Base-by-base conservation (phyloP, 352 stramenopile genomes). In the Blastocystis sp. region DNA sequence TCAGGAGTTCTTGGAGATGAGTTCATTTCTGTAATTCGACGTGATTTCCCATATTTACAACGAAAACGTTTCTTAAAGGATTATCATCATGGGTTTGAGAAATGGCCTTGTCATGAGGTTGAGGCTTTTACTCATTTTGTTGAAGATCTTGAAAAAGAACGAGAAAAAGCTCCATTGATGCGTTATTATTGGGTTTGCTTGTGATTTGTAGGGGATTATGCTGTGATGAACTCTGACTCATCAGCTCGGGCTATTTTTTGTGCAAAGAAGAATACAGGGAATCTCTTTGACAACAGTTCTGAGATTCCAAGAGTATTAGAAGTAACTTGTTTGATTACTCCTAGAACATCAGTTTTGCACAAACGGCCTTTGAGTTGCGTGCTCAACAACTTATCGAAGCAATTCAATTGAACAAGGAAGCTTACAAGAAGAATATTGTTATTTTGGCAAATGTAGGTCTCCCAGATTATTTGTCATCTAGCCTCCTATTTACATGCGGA, bases 401-500 rank as follows among this genome's bases (percentile, higher is more conserved):
- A 3, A 62, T 84, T 22, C 27, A 84, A 44, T 24, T 30, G 53
- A 56, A 68, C 13, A 33, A 69, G 4, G 35, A 68, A 1, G 54
- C 27, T 6, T 54, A 69, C 30, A 33, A 44, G n/a, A 44, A 84
- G 53, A 84, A 64, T 27, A 84, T 84, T 19, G 73, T 84, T 30
- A 66, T 84, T 17, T n/a, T 84, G 53, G 73, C 73, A 9, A 84
- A 84, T 24, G 73, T 84, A 68, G 4, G 30, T 53, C 22, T 27
- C 7, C 11, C 15, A 53, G 1, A 9, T 15, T 3, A 51, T 13
- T 64, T 37, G 19, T 11, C 27, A 48, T n/a, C 33, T 84, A 84
- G 73, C 73, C 73, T 44, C 73, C 73, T 22, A 84, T 84, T 33
- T 84, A 84, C n/a, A 84, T 68, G 73, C 33, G 40, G 48, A 30